Evolutionary conservation across 2,329 filamentous ascomycete genomes (phyloP), one percentile per base, ranked within the genome.

Genomic region (Arthrobotrys megalospora): DNA sequence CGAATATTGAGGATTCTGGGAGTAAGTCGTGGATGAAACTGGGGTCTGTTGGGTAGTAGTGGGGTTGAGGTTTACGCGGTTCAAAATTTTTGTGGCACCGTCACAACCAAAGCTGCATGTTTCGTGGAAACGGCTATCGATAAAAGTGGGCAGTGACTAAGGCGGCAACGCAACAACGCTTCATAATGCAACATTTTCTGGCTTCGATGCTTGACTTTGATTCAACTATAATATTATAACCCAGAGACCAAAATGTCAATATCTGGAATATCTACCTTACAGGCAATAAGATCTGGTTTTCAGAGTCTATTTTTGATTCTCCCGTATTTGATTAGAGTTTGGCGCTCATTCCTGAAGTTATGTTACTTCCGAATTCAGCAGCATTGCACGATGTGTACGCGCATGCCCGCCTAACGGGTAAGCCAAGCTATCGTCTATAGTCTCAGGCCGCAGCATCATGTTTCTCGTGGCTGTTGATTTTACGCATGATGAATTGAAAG

Each of bases 31-130:
- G 8, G 48, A 60, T 52, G 38, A 60, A 43, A 16, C 58, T 38
- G 45, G 58, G n/a, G 28, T 41, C n/a, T 21, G 34, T 32, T 38
- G 53, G 45, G 34, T 48, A 58, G 64, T 53, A n/a, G 48, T 64
- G 58, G 38, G 55, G 60, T 71, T 67, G 66, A 66, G 50, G 70
- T 75, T 52, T 65, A 76, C 72, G 65, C 72, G 72, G 72, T 76
- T 76, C 73, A 66, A 77, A 77, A 77, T 62, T 71, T 77, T 77
- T 77, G 73, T 60, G 58, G 47, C 36, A 62, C 48, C 41, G 48
- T 65, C 53, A 69, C 65, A 47, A 48, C 24, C 32, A 48, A 68
- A 60, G 43, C 55, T 58, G 50, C 41, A 14, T 21, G 10, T 60
- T 60, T 41, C 38, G 48, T 66, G 60, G 38, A 58, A 60, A 50